Conservation (phyloP, 2,329 filamentous ascomycete species). For the Colletotrichum spinosum region DNA sequence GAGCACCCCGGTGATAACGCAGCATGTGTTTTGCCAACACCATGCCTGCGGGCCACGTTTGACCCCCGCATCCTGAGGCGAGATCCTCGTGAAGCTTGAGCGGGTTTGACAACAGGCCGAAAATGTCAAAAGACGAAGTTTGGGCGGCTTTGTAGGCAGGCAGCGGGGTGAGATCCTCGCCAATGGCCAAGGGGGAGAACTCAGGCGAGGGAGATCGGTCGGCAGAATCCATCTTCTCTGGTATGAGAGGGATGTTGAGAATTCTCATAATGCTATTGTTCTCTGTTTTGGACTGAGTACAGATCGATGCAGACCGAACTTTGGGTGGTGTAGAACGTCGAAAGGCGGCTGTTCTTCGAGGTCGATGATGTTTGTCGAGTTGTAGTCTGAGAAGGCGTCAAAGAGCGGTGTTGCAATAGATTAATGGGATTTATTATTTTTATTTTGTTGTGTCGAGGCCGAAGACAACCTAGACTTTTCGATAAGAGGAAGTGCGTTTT, state of each 20-base stretch:
- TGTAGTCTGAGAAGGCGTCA: conserved; percentile 7
- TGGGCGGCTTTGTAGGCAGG: conserved; percentile 68
- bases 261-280: conserved; percentile 32
- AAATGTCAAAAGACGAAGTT: conserved; percentile 71
- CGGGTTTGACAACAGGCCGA: conserved; percentile 76
- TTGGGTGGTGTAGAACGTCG: background rate
- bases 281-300: conserved; percentile 4
- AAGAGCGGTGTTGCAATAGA: conserved; percentile 32
- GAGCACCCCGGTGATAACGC: conserved; percentile 72
- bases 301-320: background rate
- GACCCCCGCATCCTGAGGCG: conserved; percentile 88
- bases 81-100: conserved; percentile 88
- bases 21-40: conserved; percentile 89
- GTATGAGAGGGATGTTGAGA: conserved; percentile 33
- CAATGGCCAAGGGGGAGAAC: conserved; percentile 63
- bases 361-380: conserved; percentile 11
- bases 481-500: conserved; percentile 36
- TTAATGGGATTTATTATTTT: conserved; percentile 15
- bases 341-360: background rate
- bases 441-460: conserved; percentile 14
- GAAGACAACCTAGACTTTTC: conserved; percentile 37
- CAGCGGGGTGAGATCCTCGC: conserved; percentile 68
- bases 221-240: conserved; percentile 26
- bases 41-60: conserved; percentile 95
- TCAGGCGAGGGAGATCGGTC: conserved; percentile 57